Conservation (phyloP, 2,329 filamentous ascomycete genomes). For the Alternaria sp. region DNA sequence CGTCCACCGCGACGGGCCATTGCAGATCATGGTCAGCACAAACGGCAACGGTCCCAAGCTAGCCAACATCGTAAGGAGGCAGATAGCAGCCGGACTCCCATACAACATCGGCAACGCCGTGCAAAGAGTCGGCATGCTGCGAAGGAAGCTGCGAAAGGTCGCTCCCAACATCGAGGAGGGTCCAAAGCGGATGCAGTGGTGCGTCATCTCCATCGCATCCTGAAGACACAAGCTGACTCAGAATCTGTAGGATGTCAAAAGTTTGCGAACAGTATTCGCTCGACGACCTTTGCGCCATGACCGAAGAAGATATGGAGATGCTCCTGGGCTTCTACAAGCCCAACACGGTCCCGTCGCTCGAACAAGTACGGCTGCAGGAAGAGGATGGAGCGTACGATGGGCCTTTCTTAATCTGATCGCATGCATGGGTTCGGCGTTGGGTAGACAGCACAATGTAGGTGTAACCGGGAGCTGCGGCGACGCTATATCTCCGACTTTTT, state of each 20-base stretch:
- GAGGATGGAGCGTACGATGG: slow-evolving; percentile 57
- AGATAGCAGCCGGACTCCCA: slow-evolving; percentile 81
- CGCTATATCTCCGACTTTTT: slow-evolving; percentile 11
- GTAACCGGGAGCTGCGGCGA: slow-evolving; percentile 24
- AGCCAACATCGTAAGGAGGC: slow-evolving; percentile 83
- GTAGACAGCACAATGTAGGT: slow-evolving; percentile 15
- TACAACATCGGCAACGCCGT: slow-evolving; percentile 85
- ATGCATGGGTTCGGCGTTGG: slow-evolving; percentile 20
- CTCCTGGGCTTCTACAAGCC: slow-evolving; percentile 78
- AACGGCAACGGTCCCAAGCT: slow-evolving; percentile 95
- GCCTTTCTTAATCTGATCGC: slow-evolving; percentile 52
- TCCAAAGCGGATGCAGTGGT: slow-evolving; percentile 91
- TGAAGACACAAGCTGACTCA: slow-evolving; percentile 37
- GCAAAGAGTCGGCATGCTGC: slow-evolving; percentile 80
- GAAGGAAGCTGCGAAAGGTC: slow-evolving; percentile 79
- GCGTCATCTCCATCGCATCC: slow-evolving; percentile 8
- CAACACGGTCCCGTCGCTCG: slow-evolving; percentile 55
- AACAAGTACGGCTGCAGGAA: slow-evolving; percentile 53
- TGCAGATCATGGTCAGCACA: slow-evolving; percentile 99
- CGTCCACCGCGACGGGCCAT: slow-evolving; percentile 90
- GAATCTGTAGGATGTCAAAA: slow-evolving; percentile 77
- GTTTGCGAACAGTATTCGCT: slow-evolving; percentile 89
- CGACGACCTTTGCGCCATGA: slow-evolving; percentile 84
- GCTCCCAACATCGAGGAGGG: slow-evolving; percentile 78
- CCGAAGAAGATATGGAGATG: slow-evolving; percentile 81